Evolutionary conservation across 192 early-diverging fungal species (phyloP).

Genomic region (Backusella australiensis): DNA sequence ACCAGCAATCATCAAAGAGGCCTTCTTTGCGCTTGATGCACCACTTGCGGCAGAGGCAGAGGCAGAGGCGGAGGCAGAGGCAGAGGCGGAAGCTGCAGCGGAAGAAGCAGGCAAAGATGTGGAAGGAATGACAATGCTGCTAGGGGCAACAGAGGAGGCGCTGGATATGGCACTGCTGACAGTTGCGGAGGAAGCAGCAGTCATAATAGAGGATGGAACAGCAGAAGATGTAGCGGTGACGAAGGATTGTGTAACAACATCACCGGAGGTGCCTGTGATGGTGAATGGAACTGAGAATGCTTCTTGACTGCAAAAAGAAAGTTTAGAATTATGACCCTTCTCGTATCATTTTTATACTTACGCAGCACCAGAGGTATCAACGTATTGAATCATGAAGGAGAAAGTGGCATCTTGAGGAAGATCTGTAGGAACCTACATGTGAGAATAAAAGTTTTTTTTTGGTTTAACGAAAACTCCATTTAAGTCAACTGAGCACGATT

Average conservation of each 20-base stretch:
- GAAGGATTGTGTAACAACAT: slow-evolving; percentile 10
- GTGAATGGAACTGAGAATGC: slow-evolving; percentile 10
- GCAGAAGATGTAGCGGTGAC: not conserved
- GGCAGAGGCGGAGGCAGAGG: not conserved
- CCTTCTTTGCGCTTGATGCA: not conserved
- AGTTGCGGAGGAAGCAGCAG: not conserved
- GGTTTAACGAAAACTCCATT: not conserved
- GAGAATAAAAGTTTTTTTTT: not conserved
- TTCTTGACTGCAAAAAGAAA: not conserved
- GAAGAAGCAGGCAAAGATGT: not conserved
- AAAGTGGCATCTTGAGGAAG: slow-evolving; percentile 11
- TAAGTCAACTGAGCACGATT: not conserved
- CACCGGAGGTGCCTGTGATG: not conserved
- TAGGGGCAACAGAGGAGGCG: not conserved
- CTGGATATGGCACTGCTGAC: not conserved
- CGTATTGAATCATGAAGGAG: slow-evolving; percentile 18
- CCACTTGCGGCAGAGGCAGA: not conserved
- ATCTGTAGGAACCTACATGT: slow-evolving; percentile 16
- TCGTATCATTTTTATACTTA: not conserved
- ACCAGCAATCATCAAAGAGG: not conserved
- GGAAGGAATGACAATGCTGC: not conserved
- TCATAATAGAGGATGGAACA: not conserved
- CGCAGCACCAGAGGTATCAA: slow-evolving; percentile 10
- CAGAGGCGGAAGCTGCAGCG: not conserved
- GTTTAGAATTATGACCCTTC: not conserved